These are phyloP conservation scores for Prosopis cineraria DNA, from an alignment of 306 rosid genomes.

Conservation along the genomic window DNA sequence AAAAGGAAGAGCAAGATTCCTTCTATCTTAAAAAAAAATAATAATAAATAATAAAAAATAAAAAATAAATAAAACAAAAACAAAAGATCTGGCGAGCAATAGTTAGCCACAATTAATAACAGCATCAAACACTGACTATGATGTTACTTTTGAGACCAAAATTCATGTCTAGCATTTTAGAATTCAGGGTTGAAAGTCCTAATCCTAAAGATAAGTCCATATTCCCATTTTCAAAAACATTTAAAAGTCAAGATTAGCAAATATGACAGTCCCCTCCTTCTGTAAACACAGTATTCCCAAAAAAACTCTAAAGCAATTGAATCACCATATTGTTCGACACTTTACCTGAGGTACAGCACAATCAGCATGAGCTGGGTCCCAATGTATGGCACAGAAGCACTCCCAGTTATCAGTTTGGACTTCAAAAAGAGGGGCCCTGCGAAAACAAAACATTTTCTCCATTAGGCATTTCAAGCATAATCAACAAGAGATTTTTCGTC, in stretches of 20 bases:
- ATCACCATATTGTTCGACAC: background rate
- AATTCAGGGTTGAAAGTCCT: background rate
- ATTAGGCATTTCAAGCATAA: slow-evolving; percentile 26
- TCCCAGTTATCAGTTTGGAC: slow-evolving; percentile 56
- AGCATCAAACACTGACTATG: background rate
- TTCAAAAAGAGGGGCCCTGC: slow-evolving; percentile 59
- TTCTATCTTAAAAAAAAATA: background rate
- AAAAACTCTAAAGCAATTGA: background rate
- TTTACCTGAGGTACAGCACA: slow-evolving; percentile 62
- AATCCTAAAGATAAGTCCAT: background rate
- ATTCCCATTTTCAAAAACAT: background rate
- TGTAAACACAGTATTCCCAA: background rate
- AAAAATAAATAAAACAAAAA: background rate
- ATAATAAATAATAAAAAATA: background rate
- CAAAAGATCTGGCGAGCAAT: background rate
- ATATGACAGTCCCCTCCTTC: background rate
- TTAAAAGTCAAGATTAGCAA: background rate
- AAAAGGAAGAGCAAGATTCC: background rate
- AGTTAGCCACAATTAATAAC: background rate
- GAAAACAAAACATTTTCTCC: slow-evolving; percentile 30
- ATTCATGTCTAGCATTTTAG: background rate
- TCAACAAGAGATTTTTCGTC: slow-evolving; percentile 14
- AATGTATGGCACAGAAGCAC: slow-evolving; percentile 56
- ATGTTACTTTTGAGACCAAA: background rate
- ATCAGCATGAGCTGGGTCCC: slow-evolving; percentile 64